Conservation (phyloP, 352 stramenopile species). For the Thalassiosira exigua region DNA sequence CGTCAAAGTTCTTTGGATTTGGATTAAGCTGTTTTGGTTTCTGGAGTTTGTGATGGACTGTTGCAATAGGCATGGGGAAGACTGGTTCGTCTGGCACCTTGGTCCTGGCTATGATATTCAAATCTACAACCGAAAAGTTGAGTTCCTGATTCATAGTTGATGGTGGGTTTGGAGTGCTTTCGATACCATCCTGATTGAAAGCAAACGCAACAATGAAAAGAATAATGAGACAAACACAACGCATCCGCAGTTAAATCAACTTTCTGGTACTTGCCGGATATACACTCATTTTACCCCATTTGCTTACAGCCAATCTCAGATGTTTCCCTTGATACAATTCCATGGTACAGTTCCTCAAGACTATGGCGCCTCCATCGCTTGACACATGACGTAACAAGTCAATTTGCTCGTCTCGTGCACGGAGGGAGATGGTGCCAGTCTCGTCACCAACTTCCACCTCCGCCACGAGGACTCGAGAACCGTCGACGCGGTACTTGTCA, state of each 20-base stretch:
- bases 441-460: slow-evolving; percentile 83
- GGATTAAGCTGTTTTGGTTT: not conserved
- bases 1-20: not conserved
- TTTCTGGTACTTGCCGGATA: slow-evolving; percentile 65
- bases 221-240: not conserved
- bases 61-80: slow-evolving; percentile 30
- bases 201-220: not conserved
- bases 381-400: slow-evolving; percentile 71
- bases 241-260: slow-evolving; percentile 1
- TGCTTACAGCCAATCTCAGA: slow-evolving; percentile 79
- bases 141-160: slow-evolving; percentile 46
- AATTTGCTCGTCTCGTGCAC: slow-evolving; percentile 82
- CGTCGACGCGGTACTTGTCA: slow-evolving; percentile 79
- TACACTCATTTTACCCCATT: slow-evolving; percentile 80
- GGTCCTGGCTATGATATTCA: slow-evolving; percentile 48
- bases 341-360: slow-evolving; percentile 79
- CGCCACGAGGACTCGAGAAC: slow-evolving; percentile 73
- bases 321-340: slow-evolving; percentile 79
- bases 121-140: slow-evolving; percentile 60
- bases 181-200: slow-evolving; percentile 47
- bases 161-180: slow-evolving; percentile 55
- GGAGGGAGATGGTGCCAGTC: slow-evolving; percentile 74
- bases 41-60: slow-evolving; percentile 28
- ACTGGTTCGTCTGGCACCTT: slow-evolving; percentile 26
- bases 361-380: slow-evolving; percentile 60